phyloP scores from a whole-genome alignment of 208 protist species.

The Leishmania major region DNA sequence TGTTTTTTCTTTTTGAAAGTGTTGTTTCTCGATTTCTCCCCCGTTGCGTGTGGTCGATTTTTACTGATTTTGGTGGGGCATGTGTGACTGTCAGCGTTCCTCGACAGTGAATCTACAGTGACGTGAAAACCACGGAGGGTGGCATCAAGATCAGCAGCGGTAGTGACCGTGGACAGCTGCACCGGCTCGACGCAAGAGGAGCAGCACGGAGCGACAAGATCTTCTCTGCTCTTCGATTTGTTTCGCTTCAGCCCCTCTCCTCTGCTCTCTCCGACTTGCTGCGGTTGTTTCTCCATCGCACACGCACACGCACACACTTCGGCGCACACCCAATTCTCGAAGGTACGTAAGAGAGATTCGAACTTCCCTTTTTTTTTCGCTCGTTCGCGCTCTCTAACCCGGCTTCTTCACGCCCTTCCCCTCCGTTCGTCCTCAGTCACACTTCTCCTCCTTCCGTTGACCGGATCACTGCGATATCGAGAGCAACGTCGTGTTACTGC shows the following conservation, averaged over 20 bases:
- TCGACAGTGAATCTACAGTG: not conserved
- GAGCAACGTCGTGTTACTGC: not conserved
- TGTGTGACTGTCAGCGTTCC: not conserved
- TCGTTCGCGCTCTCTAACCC: too few species aligned
- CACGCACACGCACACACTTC: not conserved
- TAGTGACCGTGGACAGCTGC: not conserved
- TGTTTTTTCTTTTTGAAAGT: not conserved
- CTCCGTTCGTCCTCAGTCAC: not conserved
- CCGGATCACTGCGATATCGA: not conserved
- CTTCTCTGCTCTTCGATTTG: not conserved
- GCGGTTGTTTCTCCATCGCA: not conserved
- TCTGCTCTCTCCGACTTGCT: not conserved
- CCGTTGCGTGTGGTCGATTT: too few species aligned
- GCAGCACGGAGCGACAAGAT: not conserved
- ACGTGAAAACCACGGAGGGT: not conserved
- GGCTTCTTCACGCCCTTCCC: not conserved
- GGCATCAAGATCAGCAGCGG: not conserved
- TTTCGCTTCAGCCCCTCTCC: not conserved
- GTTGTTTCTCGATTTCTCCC: not conserved
- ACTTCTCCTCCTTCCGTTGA: not conserved
- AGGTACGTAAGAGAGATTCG: too few species aligned
- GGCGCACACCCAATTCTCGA: not conserved
- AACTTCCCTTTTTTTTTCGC: not conserved
- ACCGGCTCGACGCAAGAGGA: not conserved
- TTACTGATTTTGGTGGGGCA: not conserved